Base-by-base conservation (phyloP, 1,139 yeast species). In the Lodderomyces parapsilosis region DNA sequence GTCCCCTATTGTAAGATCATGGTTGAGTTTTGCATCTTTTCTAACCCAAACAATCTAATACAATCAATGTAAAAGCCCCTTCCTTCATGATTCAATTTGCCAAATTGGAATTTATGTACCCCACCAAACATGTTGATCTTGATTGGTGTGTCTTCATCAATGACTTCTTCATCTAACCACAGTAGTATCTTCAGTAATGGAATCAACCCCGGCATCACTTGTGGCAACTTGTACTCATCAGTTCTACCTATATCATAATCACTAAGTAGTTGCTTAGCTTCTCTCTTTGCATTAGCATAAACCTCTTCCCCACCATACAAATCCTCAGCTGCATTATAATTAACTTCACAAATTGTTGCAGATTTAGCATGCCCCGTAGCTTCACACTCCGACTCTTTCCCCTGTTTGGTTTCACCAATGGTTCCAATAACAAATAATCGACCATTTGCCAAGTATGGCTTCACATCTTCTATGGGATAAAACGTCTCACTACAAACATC, bases 401-500 rank as follows among this genome's bases (percentile, higher is more conserved):
- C 36, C 28, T 10, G 22, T 23, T 14, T 17, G 6, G 39, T 34
- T 6, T 32, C 42, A 6, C 42, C 39, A 24, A 48, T 40, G 7
- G 50, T 51, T 2, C 66, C 68, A 42, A 67, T 52, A 0, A 67
- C 70, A 49, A 79, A 74, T 4, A 80, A 60, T 32, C 67, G 62
- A 2, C 80, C 81, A 33, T 69, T 58, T 15, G 58, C 48, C 4
- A 77, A 56, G 22, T 56, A 53, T 1, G 56, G 51, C 11, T 60
- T 54, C 6, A 76, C 63, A 23, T 56, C 55, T 0, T 65, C 60
- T 14, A 83, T 49, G 1, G 78, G 72, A 27, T 71, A 63, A 56
- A 70, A 83, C 8, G 63, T 57, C 42, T 72, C 71, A 40, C 68
- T 74, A 46, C 71, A 64, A 11, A 80, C 57, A 55, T 86, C 90